Evolutionary conservation across 1,284 basidiomycete species (phyloP), one percentile per base, ranked within the genome.

Genomic region (Boletus chippewaensis): DNA sequence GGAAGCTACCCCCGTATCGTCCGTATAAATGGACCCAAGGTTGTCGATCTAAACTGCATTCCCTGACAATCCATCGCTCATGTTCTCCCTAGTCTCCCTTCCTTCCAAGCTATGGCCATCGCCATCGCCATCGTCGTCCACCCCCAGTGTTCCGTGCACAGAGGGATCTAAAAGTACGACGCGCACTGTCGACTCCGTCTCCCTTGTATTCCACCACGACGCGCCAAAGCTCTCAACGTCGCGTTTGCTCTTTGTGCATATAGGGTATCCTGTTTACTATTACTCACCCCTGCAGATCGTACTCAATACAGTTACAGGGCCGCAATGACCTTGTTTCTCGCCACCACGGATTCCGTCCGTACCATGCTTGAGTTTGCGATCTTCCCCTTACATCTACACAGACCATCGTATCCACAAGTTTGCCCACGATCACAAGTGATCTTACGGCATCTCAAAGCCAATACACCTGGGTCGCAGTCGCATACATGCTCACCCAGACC

Each of bases 391-490:
- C 55, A 56, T 53, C 49, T 43, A 49, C 32, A 24, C 54, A 90
- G 87, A 87, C 85, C 2, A 85, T 91, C 53, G 83, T 91, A 36
- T 91, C 88, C 26, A 90, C 88, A 16, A 81, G 79, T 60, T 68
- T 91, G 50, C 88, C 87, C 16, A 89, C 85, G 10, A 89, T 91
- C 55, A 73, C 81, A 16, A 78, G 74, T 53, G 77, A 87, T 49
- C 74, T 90, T 36, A 54, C 72, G 31, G 85, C 84, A 16, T 77
- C 82, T 40, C 75, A 80, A 52, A 75, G 71, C 46, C 78, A 87
- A 62, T 91, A 89, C 61, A 85, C 83, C n/a, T 91, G 88, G 87
- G 83, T 91, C 47, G 84, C 81, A 22, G 83, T 88, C 36, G 76
- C 84, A 18, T 91, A 91, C 61, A 78, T 90, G 76, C 74, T 91